These are phyloP conservation scores for Globisporangium nagaii DNA, from an alignment of 352 stramenopile species.

Conservation along the genomic window DNA sequence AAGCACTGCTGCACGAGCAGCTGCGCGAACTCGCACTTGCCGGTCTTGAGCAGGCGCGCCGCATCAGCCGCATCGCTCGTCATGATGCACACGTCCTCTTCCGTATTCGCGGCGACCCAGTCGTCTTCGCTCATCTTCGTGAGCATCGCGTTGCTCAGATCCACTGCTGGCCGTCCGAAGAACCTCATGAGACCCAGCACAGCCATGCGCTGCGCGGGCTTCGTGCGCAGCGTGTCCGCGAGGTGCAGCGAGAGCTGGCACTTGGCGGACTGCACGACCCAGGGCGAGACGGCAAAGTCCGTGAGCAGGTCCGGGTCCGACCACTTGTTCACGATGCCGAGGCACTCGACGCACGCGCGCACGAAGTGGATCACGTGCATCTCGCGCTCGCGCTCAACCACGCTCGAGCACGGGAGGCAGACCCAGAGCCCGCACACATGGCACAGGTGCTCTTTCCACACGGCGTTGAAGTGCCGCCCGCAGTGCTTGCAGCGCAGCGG, in stretches of 20 bases:
- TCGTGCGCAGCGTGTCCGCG: conserved; percentile 27
- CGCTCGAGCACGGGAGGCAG: conserved; percentile 44
- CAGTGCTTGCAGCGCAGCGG: conserved; percentile 36
- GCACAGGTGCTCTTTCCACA: conserved; percentile 41
- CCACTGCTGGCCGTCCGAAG: conserved; percentile 19
- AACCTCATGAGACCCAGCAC: conserved; percentile 28
- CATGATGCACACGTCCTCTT: background rate
- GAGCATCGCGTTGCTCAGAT: conserved; percentile 20
- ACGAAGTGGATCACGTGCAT: conserved; percentile 36
- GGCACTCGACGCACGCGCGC: conserved; percentile 33
- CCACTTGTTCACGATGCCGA: conserved; percentile 44
- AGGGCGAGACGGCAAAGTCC: conserved; percentile 22
- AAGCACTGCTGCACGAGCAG: conserved; percentile 56
- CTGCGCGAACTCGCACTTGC: conserved; percentile 19
- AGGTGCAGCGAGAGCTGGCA: conserved; percentile 36
- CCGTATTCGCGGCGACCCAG: conserved; percentile 16
- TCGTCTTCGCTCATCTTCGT: conserved; percentile 32
- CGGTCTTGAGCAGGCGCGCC: background rate
- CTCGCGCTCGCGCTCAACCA: conserved; percentile 46
- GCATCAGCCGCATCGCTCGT: background rate
- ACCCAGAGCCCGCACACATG: conserved; percentile 46
- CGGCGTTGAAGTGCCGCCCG: conserved; percentile 32
- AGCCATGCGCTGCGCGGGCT: conserved; percentile 20
- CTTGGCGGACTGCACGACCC: conserved; percentile 29
- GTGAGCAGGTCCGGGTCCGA: conserved; percentile 28